Evolutionary conservation across 2,329 filamentous ascomycete genomes (phyloP).

Genomic region (Chaetomium sp.): DNA sequence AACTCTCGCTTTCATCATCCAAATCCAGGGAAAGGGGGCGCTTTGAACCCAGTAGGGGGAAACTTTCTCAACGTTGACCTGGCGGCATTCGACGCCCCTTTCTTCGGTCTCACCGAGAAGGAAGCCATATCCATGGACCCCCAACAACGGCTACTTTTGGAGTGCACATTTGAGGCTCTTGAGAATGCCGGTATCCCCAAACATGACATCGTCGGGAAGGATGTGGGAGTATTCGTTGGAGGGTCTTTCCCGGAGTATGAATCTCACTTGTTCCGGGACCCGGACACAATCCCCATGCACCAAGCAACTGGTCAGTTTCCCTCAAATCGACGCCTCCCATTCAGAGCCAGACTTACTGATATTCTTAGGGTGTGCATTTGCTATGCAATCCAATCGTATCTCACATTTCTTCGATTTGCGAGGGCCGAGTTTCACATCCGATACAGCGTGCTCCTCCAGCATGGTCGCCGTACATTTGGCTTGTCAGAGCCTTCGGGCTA

Average conservation of each 20-base stretch:
- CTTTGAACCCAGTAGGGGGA: slow-evolving; percentile 32
- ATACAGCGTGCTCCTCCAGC: slow-evolving; percentile 48
- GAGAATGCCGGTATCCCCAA: slow-evolving; percentile 47
- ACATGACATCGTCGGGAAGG: slow-evolving; percentile 39
- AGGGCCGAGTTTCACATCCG: slow-evolving; percentile 46
- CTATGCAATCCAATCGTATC: slow-evolving; percentile 48
- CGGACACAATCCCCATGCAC: slow-evolving; percentile 44
- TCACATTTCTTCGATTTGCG: slow-evolving; percentile 50
- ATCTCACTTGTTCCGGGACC: slow-evolving; percentile 38
- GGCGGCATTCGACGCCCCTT: slow-evolving; percentile 44
- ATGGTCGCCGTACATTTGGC: slow-evolving; percentile 45
- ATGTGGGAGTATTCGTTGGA: slow-evolving; percentile 46
- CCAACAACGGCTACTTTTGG: slow-evolving; percentile 46
- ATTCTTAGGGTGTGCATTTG: slow-evolving; percentile 38
- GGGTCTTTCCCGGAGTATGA: slow-evolving; percentile 44
- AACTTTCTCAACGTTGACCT: slow-evolving; percentile 43
- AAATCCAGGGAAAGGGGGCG: slow-evolving; percentile 37
- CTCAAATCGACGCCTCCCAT: no score
- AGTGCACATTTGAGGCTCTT: slow-evolving; percentile 48
- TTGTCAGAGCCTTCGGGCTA: slow-evolving; percentile 41
- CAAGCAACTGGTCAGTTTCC: slow-evolving; percentile 40
- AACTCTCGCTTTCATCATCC: slow-evolving; percentile 34
- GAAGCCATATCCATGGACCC: slow-evolving; percentile 49
- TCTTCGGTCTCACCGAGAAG: slow-evolving; percentile 46
- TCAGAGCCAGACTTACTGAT: slow-evolving; percentile 12